A percentile compares a stretch with the other conserved stretches of the same genome.
phyloP scores from a whole-genome alignment of 169 alveolate species.

The Amoebophrya sp. region DNA sequence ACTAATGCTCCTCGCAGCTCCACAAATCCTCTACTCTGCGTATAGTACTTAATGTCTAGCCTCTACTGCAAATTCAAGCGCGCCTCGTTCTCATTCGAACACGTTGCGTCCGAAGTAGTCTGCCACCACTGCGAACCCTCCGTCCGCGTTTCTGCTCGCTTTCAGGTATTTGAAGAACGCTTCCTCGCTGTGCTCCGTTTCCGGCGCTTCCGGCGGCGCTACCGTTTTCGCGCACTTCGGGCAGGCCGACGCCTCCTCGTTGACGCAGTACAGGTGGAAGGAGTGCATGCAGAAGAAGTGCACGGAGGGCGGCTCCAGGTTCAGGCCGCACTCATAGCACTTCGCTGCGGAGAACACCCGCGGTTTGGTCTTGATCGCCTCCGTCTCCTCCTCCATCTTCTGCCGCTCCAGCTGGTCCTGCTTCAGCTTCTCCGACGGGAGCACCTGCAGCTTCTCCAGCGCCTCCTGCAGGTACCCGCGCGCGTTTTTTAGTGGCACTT shows the following conservation, averaged over 20 bases:
- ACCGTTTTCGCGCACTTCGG: conserved; percentile 28
- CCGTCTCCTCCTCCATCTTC: neutral
- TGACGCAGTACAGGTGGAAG: conserved; percentile 38
- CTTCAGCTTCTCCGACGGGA: neutral
- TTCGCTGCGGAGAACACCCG: conserved; percentile 5
- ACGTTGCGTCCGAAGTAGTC: neutral
- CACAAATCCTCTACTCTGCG: too few relatives aligned
- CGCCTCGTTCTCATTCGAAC: too few relatives aligned
- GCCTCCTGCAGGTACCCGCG: neutral
- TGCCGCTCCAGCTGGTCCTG: neutral
- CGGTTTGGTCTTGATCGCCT: neutral
- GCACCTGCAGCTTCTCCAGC: neutral
- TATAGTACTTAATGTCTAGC: too few relatives aligned
- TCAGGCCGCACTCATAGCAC: conserved; percentile 38
- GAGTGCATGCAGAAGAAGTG: conserved; percentile 44
- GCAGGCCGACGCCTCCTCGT: conserved; percentile 25
- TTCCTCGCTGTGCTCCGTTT: neutral
- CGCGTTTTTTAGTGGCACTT: neutral
- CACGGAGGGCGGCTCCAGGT: conserved; percentile 38
- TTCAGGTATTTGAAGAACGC: neutral
- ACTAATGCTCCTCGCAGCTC: too few relatives aligned
- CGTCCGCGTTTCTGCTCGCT: neutral
- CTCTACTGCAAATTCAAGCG: too few relatives aligned
- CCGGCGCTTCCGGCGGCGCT: too few relatives aligned
- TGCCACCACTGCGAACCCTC: neutral